Percentiles rank a stretch among this genome's conserved stretches.
Evolutionary conservation across 1,139 yeast genomes (phyloP).

Genomic region (Suhomyces bolitotheri): DNA sequence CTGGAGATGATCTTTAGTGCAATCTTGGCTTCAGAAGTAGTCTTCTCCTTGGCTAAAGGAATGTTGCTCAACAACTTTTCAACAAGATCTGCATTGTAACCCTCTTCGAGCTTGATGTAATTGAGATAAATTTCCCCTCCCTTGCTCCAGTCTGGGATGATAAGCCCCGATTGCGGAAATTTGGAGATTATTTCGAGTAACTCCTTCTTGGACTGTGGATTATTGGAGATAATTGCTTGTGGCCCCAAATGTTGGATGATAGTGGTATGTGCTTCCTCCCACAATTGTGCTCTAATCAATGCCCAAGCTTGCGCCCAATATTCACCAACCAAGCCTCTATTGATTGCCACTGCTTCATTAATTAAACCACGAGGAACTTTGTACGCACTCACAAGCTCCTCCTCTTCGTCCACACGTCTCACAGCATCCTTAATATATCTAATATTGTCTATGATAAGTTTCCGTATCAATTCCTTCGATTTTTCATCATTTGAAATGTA

Average conservation of each 20-base stretch:
- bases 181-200: conserved; percentile 43
- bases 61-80: conserved; percentile 43
- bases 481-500: conserved; percentile 49
- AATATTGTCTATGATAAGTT: conserved; percentile 50
- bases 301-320: conserved; percentile 61
- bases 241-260: conserved; percentile 70
- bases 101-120: conserved; percentile 36
- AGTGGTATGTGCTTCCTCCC: conserved; percentile 64
- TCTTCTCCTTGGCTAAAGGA: conserved; percentile 35
- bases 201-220: conserved; percentile 19
- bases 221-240: conserved; percentile 50
- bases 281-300: conserved; percentile 60
- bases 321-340: conserved; percentile 43
- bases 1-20: conserved; percentile 56
- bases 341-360: conserved; percentile 54
- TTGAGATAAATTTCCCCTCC: conserved; percentile 60
- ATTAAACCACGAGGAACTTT: conserved; percentile 49
- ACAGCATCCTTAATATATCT: conserved; percentile 33
- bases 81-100: conserved; percentile 19
- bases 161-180: conserved; percentile 46
- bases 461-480: conserved; percentile 41
- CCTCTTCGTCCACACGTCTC: conserved; percentile 29
- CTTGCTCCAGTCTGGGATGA: conserved; percentile 55
- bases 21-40: conserved; percentile 37
- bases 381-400: conserved; percentile 34